These are phyloP conservation scores for Diaporthe citriasiana DNA, from an alignment of 2,329 filamentous ascomycete species.

Conservation along the genomic window DNA sequence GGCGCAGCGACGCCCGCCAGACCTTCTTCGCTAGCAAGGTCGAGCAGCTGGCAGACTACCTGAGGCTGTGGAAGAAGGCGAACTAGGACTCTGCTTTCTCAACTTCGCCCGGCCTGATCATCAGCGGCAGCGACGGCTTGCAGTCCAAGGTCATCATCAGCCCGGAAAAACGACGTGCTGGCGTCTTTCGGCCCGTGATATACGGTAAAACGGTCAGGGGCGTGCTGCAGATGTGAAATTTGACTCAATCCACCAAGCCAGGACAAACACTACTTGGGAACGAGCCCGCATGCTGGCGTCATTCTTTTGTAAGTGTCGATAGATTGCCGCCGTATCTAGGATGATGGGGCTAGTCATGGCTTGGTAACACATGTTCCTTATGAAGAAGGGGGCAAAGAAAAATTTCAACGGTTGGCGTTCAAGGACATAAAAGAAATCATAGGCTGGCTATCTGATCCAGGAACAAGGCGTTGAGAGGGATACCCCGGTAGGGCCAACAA, in stretches of 20 bases:
- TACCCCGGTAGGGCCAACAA: conserved; percentile 20
- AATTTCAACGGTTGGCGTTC: conserved; percentile 13
- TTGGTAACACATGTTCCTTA: not conserved
- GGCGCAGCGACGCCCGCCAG: conserved; percentile 83
- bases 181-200: conserved; percentile 4
- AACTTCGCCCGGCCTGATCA: not conserved
- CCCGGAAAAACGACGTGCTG: conserved; percentile 7
- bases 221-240: conserved; percentile 10
- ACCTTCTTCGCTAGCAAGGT: conserved; percentile 94
- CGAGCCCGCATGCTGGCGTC: not conserved
- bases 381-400: not conserved
- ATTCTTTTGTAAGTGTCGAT: not conserved
- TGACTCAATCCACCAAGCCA: not conserved
- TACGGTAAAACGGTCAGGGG: conserved; percentile 26
- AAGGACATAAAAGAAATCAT: not conserved
- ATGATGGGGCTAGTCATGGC: not conserved
- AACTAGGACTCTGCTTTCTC: conserved; percentile 49
- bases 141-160: not conserved
- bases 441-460: not conserved
- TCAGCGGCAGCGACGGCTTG: not conserved
- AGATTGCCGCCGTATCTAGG: not conserved
- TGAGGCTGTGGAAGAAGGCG: conserved; percentile 74
- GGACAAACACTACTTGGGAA: not conserved
- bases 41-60: conserved; percentile 87
- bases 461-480: conserved; percentile 18